Conservation (phyloP, 2,329 filamentous ascomycete genomes). For the Claviceps paspali region DNA sequence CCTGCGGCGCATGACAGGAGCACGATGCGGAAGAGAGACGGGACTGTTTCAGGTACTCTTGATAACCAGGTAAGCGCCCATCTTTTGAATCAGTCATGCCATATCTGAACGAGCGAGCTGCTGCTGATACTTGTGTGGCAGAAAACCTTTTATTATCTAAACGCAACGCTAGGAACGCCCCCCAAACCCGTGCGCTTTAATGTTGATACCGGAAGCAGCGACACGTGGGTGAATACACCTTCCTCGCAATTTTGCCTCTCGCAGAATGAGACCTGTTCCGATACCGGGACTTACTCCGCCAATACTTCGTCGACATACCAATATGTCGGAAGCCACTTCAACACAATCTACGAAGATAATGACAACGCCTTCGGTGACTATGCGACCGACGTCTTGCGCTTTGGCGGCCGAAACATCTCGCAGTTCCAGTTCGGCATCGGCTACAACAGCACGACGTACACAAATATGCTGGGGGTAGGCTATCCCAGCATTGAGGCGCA, state of each 20-base stretch:
- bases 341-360: slow-evolving; percentile 83
- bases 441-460: slow-evolving; percentile 40
- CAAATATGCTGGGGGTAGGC: slow-evolving; percentile 77
- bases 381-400: slow-evolving; percentile 53
- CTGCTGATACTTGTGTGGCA: too few relatives aligned
- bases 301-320: slow-evolving; percentile 62
- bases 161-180: slow-evolving; percentile 48
- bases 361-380: too few relatives aligned
- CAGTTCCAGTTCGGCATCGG: slow-evolving; percentile 60
- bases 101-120: too few relatives aligned
- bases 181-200: slow-evolving; percentile 41
- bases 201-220: slow-evolving; percentile 54
- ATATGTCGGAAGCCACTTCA: slow-evolving; percentile 62
- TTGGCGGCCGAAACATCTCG: slow-evolving; percentile 38
- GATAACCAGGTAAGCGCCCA: slow-evolving; percentile 36
- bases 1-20: slow-evolving; percentile 28
- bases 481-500: slow-evolving; percentile 68
- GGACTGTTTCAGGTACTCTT: slow-evolving; percentile 27
- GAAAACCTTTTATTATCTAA: slow-evolving; percentile 50
- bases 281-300: slow-evolving; percentile 51
- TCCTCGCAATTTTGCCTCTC: slow-evolving; percentile 43
- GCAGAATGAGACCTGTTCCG: slow-evolving; percentile 34
- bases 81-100: too few relatives aligned
- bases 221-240: slow-evolving; percentile 55
- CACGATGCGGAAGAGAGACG: slow-evolving; percentile 22